phyloP scores from a whole-genome alignment of 306 rosid genomes.

The Potentilla sterilis region DNA sequence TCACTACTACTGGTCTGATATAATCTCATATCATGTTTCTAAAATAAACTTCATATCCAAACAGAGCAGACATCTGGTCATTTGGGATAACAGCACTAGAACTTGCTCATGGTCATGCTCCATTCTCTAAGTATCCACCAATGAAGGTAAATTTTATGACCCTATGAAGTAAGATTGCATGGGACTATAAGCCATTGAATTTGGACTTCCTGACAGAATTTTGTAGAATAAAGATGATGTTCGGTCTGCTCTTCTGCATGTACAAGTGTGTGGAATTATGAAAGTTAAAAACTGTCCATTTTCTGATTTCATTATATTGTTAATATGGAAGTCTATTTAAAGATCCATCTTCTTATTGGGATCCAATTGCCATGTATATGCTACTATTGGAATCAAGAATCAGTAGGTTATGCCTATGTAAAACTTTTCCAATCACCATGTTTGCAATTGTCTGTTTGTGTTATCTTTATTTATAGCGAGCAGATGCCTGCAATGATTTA shows the following conservation, averaged over 20 bases:
- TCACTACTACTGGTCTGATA: neutral
- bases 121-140: conserved; percentile 93
- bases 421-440: neutral
- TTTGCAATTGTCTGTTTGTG: too few relatives aligned
- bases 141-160: conserved; percentile 68
- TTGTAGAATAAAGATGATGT: neutral
- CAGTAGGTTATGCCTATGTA: neutral
- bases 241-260: neutral
- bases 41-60: conserved; percentile 10
- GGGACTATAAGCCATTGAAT: neutral
- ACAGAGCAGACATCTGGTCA: conserved; percentile 96
- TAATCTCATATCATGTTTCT: neutral
- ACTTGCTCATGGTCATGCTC: conserved; percentile 99
- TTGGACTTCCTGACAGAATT: neutral
- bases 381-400: neutral
- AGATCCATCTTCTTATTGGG: neutral
- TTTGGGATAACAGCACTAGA: conserved; percentile 96
- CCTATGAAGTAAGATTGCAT: neutral
- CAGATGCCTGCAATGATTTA: neutral
- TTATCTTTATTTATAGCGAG: neutral
- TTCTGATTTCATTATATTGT: neutral
- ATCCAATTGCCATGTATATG: neutral
- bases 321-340: neutral
- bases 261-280: neutral
- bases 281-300: neutral